Base-by-base conservation (phyloP, 805 yeast species). In the Wickerhamomyces chambardii region DNA sequence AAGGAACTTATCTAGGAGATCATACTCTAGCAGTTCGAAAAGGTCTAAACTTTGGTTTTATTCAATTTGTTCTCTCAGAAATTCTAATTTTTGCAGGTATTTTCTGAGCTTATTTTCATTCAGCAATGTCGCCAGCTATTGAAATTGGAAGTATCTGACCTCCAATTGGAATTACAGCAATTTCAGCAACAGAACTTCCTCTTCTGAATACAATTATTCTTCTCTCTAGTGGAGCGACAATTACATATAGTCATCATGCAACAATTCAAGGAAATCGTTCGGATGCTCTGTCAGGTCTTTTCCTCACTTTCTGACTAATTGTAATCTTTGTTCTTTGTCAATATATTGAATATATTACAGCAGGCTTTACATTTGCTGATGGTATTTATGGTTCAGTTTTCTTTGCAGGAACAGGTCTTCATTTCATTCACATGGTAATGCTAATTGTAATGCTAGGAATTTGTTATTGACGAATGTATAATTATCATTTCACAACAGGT, bases 121-220 rank as follows among this genome's bases (percentile, higher is more conserved):
- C 48, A 32, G 54, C 54, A 25, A 40, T 49, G 41, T 36, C 45
- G 17, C 54, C 53, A 19, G 36, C 44, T 16, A 36, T 48, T 18
- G 54, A 49, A 42, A 38, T 49, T 40, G 54, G 54, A 17, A 31
- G 35, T 27, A 32, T 37, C 22, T 49, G 53, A 49, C 53, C 51
- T 17, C 54, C 53, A 15, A 36, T 41, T 24, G 48, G 48, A 17
- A 49, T 49, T 24, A 41, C 35, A 30, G 36, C 41, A 19, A 48
- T 48, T 15, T 40, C 39, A 27, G 47, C 53, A 29, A 42, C 47
- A 30, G 54, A 50, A 32, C 46, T 50, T 46, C 55, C 54, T 31
- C 47, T 50, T 46, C 42, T 50, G 40, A 50, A 50, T 47, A 50
- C 55, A 15, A 39, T 50, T 31, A 44, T 50, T 15, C 47, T 50